Percentiles rank a stretch among this genome's conserved stretches.
Conservation (phyloP, 176 grass and related monocot species). For the Oryza glumipatula region DNA sequence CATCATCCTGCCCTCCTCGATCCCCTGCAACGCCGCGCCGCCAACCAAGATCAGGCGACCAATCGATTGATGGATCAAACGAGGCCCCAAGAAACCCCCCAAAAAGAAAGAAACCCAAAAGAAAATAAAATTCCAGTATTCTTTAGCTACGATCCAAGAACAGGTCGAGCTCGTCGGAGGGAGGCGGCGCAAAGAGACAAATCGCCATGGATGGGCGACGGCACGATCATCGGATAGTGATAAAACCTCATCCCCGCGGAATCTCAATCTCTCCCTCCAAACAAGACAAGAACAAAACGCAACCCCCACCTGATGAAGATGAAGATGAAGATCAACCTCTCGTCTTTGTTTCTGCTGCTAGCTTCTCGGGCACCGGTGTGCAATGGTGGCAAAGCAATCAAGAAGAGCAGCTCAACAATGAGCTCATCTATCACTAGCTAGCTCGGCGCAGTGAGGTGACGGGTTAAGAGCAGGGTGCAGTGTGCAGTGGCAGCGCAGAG, state of each 20-base stretch:
- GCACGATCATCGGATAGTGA: too few species aligned
- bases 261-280: too few species aligned
- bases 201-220: too few species aligned
- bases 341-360: too few species aligned
- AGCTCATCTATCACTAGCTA: not conserved
- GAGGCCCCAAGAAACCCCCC: not conserved
- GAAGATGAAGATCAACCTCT: too few species aligned
- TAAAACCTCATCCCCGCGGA: too few species aligned
- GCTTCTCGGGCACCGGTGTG: too few species aligned
- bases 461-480: conserved; percentile 8
- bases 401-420: not conserved
- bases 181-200: not conserved
- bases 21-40: conserved; percentile 11
- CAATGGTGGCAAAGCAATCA: too few species aligned
- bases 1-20: conserved; percentile 43
- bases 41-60: not conserved
- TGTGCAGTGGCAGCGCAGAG: not conserved
- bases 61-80: not conserved
- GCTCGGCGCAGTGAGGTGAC: not conserved
- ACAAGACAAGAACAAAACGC: too few species aligned
- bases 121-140: not conserved
- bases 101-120: not conserved
- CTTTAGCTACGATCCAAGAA: not conserved
- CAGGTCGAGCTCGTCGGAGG: not conserved
- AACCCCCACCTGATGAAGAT: too few species aligned